Evolutionary conservation across 2,329 filamentous ascomycete species (phyloP), one percentile per base, ranked within the genome.

Genomic region (Apiospora aurea): DNA sequence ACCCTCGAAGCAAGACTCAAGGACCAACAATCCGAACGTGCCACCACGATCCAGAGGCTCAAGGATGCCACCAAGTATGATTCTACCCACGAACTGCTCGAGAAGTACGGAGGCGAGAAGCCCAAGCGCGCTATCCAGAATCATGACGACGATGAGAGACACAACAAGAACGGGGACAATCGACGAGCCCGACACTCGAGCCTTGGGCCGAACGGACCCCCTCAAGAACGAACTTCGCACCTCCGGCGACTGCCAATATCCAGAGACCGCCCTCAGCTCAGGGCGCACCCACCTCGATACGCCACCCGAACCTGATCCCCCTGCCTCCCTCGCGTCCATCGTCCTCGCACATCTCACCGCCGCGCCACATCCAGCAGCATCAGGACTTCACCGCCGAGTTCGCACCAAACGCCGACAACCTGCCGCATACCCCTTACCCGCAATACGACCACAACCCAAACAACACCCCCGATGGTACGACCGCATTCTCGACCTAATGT

Each of bases 31-130:
- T 89, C 90, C 70, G 93, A 98, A 81, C 91, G 96, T 70, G 90
- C 93, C 72, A 91, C 91, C 77, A 97, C 95, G 1, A 98, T 99
- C 75, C 93, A 97, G 80, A 95, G 95, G 83, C 90, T 99, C 74
- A 99, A 99, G 83, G 91, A 93, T 72, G 95, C 95, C 38, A 99
- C 96, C 46, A 97, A 94, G 81, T 99, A 98, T 84, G 94, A 98
- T 82, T 96, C 95, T 44, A 99, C 96, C 1, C 90, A 97, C 78
- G 91, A 98, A 80, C 84, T 99, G 73, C 89, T 99, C 14, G 94
- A 98, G 78, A 99, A 98, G 78, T 99, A 99, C 81, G 95, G 95
- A 47, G 93, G 90, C 24, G 72, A 73, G 71, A 72, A 69, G 13
- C 85, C 87, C 26, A 46, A 44, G 8, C 69, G 69, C 24, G 24